A percentile compares a stretch with the other conserved stretches of the same genome.
phyloP scores from a whole-genome alignment of 2,329 filamentous ascomycete genomes.

The Fusarium miscanthi region DNA sequence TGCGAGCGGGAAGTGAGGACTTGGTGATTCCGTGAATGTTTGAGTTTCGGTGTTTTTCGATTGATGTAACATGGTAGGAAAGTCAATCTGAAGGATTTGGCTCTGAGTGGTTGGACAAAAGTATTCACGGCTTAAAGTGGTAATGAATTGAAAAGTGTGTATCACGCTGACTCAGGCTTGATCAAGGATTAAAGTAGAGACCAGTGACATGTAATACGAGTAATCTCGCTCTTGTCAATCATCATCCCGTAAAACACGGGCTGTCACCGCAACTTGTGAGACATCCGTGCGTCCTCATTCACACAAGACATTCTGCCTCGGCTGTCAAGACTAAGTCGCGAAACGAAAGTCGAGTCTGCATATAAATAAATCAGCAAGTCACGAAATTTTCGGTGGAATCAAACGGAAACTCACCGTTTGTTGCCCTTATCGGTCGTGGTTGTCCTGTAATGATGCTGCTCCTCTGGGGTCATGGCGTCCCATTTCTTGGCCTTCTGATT shows the following conservation, averaged over 20 bases:
- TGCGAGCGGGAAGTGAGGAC: background rate
- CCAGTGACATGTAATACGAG: background rate
- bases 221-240: background rate
- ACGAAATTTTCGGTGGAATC: accelerated
- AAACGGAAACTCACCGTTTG: slow-evolving; percentile 4
- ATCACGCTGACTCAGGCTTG: background rate
- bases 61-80: background rate
- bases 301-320: background rate
- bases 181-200: background rate
- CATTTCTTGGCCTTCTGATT: slow-evolving; percentile 51
- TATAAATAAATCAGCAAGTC: background rate
- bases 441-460: slow-evolving; percentile 56
- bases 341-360: slow-evolving; percentile 25
- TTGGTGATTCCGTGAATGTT: background rate
- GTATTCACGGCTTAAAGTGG: background rate
- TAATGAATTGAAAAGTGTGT: background rate
- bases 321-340: background rate
- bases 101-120: background rate
- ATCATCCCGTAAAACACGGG: no score
- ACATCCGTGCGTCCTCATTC: background rate
- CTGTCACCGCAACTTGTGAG: no score
- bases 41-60: background rate
- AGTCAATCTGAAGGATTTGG: background rate
- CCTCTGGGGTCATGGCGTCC: slow-evolving; percentile 53
- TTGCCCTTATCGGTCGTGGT: slow-evolving; percentile 53